Percentiles rank a stretch among this genome's conserved stretches.
Conservation (phyloP, 768 basidiomycete genomes). For the Postia placenta region DNA sequence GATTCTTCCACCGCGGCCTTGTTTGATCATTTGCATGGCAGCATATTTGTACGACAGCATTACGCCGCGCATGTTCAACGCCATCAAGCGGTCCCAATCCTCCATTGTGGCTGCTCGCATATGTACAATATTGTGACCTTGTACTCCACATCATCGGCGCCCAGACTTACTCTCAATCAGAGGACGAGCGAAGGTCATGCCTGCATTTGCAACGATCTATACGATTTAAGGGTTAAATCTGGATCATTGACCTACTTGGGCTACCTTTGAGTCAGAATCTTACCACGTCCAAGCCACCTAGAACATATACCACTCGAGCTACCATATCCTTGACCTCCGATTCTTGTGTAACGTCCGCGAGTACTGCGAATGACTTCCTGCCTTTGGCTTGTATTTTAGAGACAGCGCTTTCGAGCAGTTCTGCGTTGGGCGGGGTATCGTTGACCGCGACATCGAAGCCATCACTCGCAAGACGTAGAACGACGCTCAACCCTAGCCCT, state of each 20-base stretch:
- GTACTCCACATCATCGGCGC: not conserved
- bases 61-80: conserved; percentile 34
- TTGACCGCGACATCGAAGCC: conserved; percentile 17
- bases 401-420: conserved; percentile 9
- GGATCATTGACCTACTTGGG: not conserved
- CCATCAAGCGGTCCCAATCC: conserved; percentile 17
- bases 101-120: not conserved
- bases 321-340: conserved; percentile 36
- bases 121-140: not conserved
- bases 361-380: conserved; percentile 17
- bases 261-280: conserved; percentile 17
- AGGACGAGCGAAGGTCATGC: conserved; percentile 3
- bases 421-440: conserved; percentile 10
- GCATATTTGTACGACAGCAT: conserved; percentile 39
- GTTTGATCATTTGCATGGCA: no score
- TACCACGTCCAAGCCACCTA: conserved; percentile 45
- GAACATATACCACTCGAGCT: conserved; percentile 14
- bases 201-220: conserved; percentile 29
- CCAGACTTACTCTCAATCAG: conserved; percentile 7
- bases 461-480: conserved; percentile 21
- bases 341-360: conserved; percentile 40
- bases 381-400: conserved; percentile 15
- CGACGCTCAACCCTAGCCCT: conserved; percentile 23
- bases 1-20: conserved; percentile 36
- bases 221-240: not conserved